Evolutionary conservation across 768 basidiomycete species (phyloP), one percentile per base, ranked within the genome.

Genomic region (Termitomyces sp.): DNA sequence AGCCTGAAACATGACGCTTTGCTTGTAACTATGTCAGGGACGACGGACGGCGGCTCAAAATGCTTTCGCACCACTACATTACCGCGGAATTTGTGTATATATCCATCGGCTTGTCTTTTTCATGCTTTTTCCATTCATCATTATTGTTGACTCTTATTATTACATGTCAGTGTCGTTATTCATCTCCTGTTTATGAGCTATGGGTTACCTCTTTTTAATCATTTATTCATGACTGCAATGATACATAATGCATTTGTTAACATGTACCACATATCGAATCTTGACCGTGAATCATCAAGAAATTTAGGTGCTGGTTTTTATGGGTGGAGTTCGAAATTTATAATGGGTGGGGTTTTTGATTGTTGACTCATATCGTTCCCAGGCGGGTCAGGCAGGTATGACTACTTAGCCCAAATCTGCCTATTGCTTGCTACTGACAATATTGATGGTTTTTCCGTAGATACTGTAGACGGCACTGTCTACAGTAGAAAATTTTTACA

Each of bases 1-100:
- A 81, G 54, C 70, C 72, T 3, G 72, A 74, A 66, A 58, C 64
- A 38, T 63, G 47, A 63, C 37, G 15, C 49, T 8, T 41, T n/a
- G 34, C 14, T n/a, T 32, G 15, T 30, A 5, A 3, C 7, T 12
- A 24, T 22, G 42, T 12, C 3, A 35, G 5, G 10, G 30, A 19
- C 24, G 45, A 55, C 5, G 41, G 24, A 21, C 37, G 56, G 46
- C 34, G 10, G 34, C 50, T n/a, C 37, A 42, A 19, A 58, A 53
- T 32, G 30, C 45, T 55, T 52, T 54, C 53, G 50, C 58, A 44
- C 26, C 38, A 38, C 11, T 34, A 26, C 50, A 46, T 37, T 21
- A 45, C 24, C 41, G 48, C 43, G 40, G 48, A 51, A 51, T 43
- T 45, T 40, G 24, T 54, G 52, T 58, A 47, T 45, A 51, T 57